Base-by-base conservation (phyloP, 345 rosid species). In the Angophora floribunda region DNA sequence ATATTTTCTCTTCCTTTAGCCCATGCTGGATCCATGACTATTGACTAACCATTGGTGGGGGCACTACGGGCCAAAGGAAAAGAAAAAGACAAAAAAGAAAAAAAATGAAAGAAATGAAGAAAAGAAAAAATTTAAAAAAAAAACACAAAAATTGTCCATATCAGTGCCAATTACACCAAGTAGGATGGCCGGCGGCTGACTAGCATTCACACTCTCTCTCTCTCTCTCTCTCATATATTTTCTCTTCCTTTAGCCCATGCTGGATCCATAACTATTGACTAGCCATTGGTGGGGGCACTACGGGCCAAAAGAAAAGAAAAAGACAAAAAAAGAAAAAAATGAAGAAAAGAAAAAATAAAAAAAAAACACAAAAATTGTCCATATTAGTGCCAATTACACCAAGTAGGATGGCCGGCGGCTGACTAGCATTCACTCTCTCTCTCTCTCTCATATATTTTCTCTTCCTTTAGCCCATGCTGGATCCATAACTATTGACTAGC, bases 371-470 rank as follows among this genome's bases (percentile, higher is more conserved):
- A 61, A 61, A 61, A 61, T 28, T 61, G 16, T 28, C n/a, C 3
- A 61, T 5, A 24, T 61, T 0, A 0, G 13, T 13, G 17, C 12
- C 4, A 55, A 55, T 10, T 55, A 55, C 22, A 55, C 12, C 28
- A 55, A 2, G 0, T 22, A 55, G 11, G 2, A 55, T 55, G 61
- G 12, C 6, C 15, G 11, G 9, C 1, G 22, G 1, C 0, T 9
- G 1, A 0, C 4, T 3, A 55, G 22, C 0, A 0, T 55, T 0
- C 0, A 55, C 41, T 36, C 41, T 36, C 41, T n/a, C n/a, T n/a
- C n/a, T n/a, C n/a, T n/a, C n/a, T n/a, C n/a, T n/a, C n/a, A n/a
- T n/a, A n/a, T n/a, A 55, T 22, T 8, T 55, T 55, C 61, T 55
- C 22, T 22, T 55, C 28, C 61, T 55, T 55, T 22, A 55, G 28